Percentiles rank a stretch among this genome's conserved stretches.
phyloP scores from a whole-genome alignment of 2,329 filamentous ascomycete species.

The Cordyceps fumosorosea region DNA sequence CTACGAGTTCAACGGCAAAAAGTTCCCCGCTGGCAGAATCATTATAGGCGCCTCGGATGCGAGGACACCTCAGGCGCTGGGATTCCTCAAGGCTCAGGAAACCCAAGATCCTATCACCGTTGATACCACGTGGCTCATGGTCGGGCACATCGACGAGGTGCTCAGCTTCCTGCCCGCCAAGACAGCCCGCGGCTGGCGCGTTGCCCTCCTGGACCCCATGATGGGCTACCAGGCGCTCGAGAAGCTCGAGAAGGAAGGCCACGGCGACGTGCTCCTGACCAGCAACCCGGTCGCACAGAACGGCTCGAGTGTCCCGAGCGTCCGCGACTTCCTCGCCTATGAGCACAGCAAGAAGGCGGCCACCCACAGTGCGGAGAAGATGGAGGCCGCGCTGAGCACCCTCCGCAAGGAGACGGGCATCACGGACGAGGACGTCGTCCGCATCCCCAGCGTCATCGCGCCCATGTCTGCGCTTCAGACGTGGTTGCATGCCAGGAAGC shows the following conservation, averaged over 20 bases:
- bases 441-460: conserved; percentile 14
- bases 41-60: background rate
- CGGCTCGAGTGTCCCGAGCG: background rate
- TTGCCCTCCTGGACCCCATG: conserved; percentile 19
- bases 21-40: background rate
- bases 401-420: conserved; percentile 20
- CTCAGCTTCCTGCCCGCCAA: conserved; percentile 22
- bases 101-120: conserved; percentile 15
- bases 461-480: conserved; percentile 2
- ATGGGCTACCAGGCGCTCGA: conserved; percentile 17
- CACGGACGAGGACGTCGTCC: conserved; percentile 17
- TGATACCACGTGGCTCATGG: conserved; percentile 21
- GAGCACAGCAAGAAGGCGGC: background rate
- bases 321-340: background rate
- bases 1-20: background rate
- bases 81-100: background rate
- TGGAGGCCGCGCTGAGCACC: conserved; percentile 18
- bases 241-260: conserved; percentile 15
- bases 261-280: conserved; percentile 12
- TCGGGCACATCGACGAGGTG: conserved; percentile 25
- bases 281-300: background rate
- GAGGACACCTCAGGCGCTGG: background rate
- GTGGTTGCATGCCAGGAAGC: background rate
- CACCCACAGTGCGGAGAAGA: conserved; percentile 1
- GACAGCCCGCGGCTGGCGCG: conserved; percentile 20